Evolutionary conservation across 169 alveolate genomes (phyloP).

Genomic region (Prorocentrum cordatum): DNA sequence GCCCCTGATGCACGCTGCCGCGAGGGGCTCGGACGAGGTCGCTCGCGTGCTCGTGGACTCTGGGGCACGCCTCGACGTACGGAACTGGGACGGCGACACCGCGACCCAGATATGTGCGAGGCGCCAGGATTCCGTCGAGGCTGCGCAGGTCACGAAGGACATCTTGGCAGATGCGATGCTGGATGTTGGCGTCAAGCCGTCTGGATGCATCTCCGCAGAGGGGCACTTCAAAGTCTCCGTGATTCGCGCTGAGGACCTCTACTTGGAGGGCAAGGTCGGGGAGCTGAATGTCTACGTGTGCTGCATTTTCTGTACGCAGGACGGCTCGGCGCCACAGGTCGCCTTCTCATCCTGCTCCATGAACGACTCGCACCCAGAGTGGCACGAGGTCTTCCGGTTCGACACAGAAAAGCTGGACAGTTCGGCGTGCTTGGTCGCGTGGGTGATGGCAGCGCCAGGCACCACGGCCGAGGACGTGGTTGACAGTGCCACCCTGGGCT

Average conservation of each 20-base stretch:
- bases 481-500: constrained; percentile 45
- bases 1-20: constrained; percentile 30
- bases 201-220: too few species aligned
- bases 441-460: constrained; percentile 61
- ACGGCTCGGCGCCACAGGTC: neutral
- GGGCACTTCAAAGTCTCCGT: too few species aligned
- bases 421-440: constrained; percentile 12
- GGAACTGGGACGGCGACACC: constrained; percentile 48
- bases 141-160: too few species aligned
- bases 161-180: too few species aligned
- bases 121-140: too few species aligned
- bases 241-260: constrained; percentile 34
- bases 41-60: constrained; percentile 55
- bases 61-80: constrained; percentile 32
- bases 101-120: too few species aligned
- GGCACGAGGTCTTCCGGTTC: constrained; percentile 58
- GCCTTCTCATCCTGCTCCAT: constrained; percentile 37
- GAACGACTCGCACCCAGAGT: constrained; percentile 46
- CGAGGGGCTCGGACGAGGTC: constrained; percentile 10
- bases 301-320: neutral
- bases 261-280: constrained; percentile 40
- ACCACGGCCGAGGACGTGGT: constrained; percentile 23
- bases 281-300: constrained; percentile 39
- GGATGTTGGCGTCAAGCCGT: too few species aligned
- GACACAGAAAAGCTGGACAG: constrained; percentile 10